Base-by-base conservation (phyloP, 2,329 filamentous ascomycete species). In the Ophiostoma ulmi region DNA sequence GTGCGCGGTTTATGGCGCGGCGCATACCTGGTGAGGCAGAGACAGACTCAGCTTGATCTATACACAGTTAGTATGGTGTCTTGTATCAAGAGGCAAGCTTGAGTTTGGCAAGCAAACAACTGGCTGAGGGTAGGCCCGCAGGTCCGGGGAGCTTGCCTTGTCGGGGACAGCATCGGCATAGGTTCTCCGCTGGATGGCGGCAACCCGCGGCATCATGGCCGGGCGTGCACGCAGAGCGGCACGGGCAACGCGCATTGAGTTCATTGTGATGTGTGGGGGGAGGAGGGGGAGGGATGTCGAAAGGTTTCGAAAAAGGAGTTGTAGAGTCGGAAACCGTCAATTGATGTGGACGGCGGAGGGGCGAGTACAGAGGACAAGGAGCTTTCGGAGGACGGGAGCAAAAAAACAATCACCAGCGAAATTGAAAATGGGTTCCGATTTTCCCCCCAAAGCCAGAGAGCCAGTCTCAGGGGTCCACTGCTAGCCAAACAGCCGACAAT, bases 21-120 rank as follows among this genome's bases (percentile, higher is more conserved):
- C 13, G 31, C 67, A 83, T 93, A 98, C 95, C 93, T 97, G 92
- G 85, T 98, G 94, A 85, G 95, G 95, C 78, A 99, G 91, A 81
- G 92, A 89, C 85, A 99, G 87, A 87, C 93, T 97, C 85, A 99
- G 90, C 90, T 97, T 96, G 88, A 99, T 97, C 88, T 90, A 67
- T 72, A 48, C 20, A 67, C 6, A 10, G 67, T 71, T 69, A 71
- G 70, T 67, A 69, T 58, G n/a, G 3, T 26, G 52, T 58, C 8
- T 5, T 1, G 31, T 55, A 22, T 39, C 5, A 17, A 8, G 11
- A 48, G 44, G 7, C 8, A 26, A 6, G 52, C 58, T 36, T 6
- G 8, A 70, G 64, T 38, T 70, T 39, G 36, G 1, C 3, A 31
- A 7, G 17, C 26, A 38, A 13, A 48, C 14, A 48, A 6, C 13